Conservation (phyloP, 768 basidiomycete species). For the Pholiota microspora region DNA sequence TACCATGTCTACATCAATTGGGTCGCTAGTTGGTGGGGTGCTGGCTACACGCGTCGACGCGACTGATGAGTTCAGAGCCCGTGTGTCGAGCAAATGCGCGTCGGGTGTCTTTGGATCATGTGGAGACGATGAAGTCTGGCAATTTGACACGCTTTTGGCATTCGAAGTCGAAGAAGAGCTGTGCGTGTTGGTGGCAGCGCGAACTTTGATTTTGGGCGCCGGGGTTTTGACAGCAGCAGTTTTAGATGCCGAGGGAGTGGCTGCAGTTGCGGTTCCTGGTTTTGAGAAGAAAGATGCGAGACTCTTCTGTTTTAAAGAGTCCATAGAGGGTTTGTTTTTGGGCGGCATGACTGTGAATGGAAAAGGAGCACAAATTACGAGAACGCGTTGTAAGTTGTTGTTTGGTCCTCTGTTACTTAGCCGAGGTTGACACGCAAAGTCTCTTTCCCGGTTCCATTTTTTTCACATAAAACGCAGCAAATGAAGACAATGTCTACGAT, state of each 20-base stretch:
- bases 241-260: slow-evolving; percentile 19
- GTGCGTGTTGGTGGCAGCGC: slow-evolving; percentile 7
- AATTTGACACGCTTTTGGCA: slow-evolving; percentile 30
- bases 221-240: slow-evolving; percentile 19
- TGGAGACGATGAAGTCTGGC: slow-evolving; percentile 26
- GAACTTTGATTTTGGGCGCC: slow-evolving; percentile 15
- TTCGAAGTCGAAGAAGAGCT: slow-evolving; percentile 8
- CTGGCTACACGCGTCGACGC: slow-evolving; percentile 49
- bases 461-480: too few relatives aligned
- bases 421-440: too few relatives aligned
- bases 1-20: slow-evolving; percentile 74
- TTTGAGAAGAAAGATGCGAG: slow-evolving; percentile 67
- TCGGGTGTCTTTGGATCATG: slow-evolving; percentile 39
- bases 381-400: slow-evolving; percentile 34
- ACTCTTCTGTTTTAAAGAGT: slow-evolving; percentile 67
- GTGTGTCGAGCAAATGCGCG: slow-evolving; percentile 28
- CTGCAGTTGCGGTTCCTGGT: slow-evolving; percentile 22
- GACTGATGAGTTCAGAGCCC: slow-evolving; percentile 36
- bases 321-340: slow-evolving; percentile 38
- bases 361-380: neutral
- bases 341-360: slow-evolving; percentile 31
- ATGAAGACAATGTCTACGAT: too few relatives aligned
- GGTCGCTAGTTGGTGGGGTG: slow-evolving; percentile 78
- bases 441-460: too few relatives aligned
- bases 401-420: slow-evolving; percentile 22